Base-by-base conservation (phyloP, 345 rosid species). In the Luvunga scandens region DNA sequence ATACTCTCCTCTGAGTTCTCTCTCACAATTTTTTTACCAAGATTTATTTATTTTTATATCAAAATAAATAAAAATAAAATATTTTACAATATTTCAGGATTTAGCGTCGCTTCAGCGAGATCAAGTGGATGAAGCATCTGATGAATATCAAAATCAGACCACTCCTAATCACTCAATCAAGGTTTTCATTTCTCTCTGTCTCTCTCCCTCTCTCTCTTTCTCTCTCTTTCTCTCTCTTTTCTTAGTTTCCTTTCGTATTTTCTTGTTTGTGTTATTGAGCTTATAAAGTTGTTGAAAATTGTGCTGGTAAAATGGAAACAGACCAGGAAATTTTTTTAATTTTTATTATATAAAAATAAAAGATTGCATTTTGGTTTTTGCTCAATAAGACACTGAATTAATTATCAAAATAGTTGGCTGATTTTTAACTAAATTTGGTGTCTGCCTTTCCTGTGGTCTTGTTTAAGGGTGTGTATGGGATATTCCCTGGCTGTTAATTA, bases 71-170 rank as follows among this genome's bases (percentile, higher is more conserved):
- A 50, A 50, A 50, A 16, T 14, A 14, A 50, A 50, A 50, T 50
- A 50, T 16, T 13, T 50, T 50, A 50, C 34, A 50, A 21, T 64
- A 45, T 75, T 48, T 69, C 81, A 88, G 90, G 90, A 89, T 76
- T 69, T 78, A 30, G 86, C 78, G 75, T 87, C 86, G 88, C 88
- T 89, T 56, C 90, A 83, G 64, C 82, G 73, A 57, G 69, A 76
- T 72, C 83, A 79, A 59, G 13, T 31, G 18, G 81, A 85, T 13
- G 56, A 16, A n/a, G 28, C 70, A 24, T 69, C 81, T 7, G 69
- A 28, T 63, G 81, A 81, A 48, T 60, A 53, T 39, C 71, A 56
- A 73, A 64, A 50, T 50, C 56, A 50, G 16, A 50, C 48, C 22
- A 66, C 66, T 74, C 55, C 74, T 31, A 81, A 62, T 45, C 83